Percentiles rank a stretch among this genome's conserved stretches.
Conservation (phyloP, 441 rosid species). For the Adansonia madagascariensis region DNA sequence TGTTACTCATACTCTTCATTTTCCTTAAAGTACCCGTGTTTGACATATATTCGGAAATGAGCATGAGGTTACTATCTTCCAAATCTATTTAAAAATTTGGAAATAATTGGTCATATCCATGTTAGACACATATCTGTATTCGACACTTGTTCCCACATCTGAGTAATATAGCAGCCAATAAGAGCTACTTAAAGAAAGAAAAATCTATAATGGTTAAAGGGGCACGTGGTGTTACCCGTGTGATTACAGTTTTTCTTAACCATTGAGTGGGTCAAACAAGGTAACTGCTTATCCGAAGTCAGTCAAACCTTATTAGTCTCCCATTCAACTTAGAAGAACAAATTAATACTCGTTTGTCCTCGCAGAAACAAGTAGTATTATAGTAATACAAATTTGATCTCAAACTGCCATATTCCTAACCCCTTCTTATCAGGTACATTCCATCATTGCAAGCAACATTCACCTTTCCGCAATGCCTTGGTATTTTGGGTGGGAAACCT, state of each 20-base stretch:
- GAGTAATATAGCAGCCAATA: background rate
- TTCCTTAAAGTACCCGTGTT: background rate
- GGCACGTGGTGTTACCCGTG: background rate
- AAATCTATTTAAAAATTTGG: background rate
- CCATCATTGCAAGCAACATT: conserved; percentile 79
- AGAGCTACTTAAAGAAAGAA: background rate
- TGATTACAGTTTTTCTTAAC: background rate
- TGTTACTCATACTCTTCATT: background rate
- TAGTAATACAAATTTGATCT: background rate
- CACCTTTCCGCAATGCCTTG: conserved; percentile 92
- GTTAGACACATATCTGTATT: background rate
- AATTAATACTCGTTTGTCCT: background rate
- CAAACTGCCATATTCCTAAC: conserved; percentile 18
- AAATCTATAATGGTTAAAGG: background rate
- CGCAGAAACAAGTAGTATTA: background rate
- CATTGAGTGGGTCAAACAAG: background rate
- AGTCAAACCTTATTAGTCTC: background rate
- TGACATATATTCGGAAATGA: background rate
- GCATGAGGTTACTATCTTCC: background rate
- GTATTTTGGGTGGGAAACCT: conserved; percentile 92
- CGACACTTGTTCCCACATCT: background rate
- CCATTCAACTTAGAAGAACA: background rate
- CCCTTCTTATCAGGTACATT: conserved; percentile 58
- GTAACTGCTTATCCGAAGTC: background rate
- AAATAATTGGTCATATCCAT: background rate